Conservation (phyloP, 2,329 filamentous ascomycete species). For the Alternaria angustiovoidea region DNA sequence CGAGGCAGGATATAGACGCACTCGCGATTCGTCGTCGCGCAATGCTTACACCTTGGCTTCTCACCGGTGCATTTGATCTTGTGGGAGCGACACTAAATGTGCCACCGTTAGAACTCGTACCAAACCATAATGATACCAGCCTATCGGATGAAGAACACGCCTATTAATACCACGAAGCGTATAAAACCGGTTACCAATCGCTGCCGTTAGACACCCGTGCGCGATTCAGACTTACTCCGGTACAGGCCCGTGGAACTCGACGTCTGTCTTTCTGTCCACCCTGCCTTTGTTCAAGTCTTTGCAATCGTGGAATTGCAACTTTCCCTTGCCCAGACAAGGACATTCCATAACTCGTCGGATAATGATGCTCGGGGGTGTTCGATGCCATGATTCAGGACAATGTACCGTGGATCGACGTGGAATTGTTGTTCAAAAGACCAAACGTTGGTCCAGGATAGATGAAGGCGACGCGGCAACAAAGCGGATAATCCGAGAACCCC, state of each 20-base stretch:
- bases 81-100: slow-evolving; percentile 46
- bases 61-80: slow-evolving; percentile 54
- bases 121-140: neutral
- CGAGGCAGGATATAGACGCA: slow-evolving; percentile 52
- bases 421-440: slow-evolving; percentile 11
- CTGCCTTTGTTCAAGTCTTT: slow-evolving; percentile 20
- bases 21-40: slow-evolving; percentile 41
- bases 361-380: slow-evolving; percentile 11
- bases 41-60: slow-evolving; percentile 49
- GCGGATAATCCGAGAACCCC: slow-evolving; percentile 4
- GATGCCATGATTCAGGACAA: slow-evolving; percentile 21
- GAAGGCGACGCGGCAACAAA: slow-evolving; percentile 8
- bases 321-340: slow-evolving; percentile 28
- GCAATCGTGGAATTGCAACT: slow-evolving; percentile 46
- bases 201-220: neutral
- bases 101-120: slow-evolving; percentile 20
- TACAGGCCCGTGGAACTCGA: slow-evolving; percentile 41
- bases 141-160: slow-evolving; percentile 8
- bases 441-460: slow-evolving; percentile 9
- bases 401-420: slow-evolving; percentile 8
- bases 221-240: slow-evolving; percentile 31
- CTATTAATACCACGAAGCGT: neutral
- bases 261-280: slow-evolving; percentile 30
- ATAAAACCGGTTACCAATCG: neutral
- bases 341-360: slow-evolving; percentile 13